Base-by-base conservation (phyloP, 768 basidiomycete genomes). In the Lyophyllum semitale region DNA sequence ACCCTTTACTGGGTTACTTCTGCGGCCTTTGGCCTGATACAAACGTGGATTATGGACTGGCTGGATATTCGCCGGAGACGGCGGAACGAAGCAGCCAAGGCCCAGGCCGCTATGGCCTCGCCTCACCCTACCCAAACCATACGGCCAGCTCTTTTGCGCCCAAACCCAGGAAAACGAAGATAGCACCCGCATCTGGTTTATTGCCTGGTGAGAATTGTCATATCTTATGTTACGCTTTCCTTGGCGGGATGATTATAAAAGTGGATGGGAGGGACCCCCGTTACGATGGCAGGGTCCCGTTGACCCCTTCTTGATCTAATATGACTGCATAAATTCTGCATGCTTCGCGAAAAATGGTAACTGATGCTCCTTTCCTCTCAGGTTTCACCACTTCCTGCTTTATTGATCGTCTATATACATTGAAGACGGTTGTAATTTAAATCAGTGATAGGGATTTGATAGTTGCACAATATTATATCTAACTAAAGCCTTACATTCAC, bases 261-360 rank as follows among this genome's bases (percentile, higher is more conserved):
- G 79, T 86, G 88, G 89, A 82, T 77, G 70, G 61, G 84, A 90
- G 84, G 84, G 82, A 86, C 76, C 88, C 85, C 72, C 66, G 61
- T 58, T 43, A 58, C 66, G 66, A 62, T 58, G 68, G 72, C 61
- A 69, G 87, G 79, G 68, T 71, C 76, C 79, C 85, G 13, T 37
- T 85, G 89, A 84, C 71, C 70, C 59, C 69, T 78, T 79, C 91
- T 93, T 93, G 91, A 93, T 93, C 91, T 93, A 93, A 93, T 92
- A 87, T 92, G 91, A 93, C 81, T 72, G 62, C 59, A 47, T 26
- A 4, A 35, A 37, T 15, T 32, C 22, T 4, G 38, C 23, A 20
- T 23, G 33, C 18, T 46, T 37, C 29, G 22, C 33, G 15, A 26
- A 8, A 44, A 17, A 17, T 29, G 17, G 23, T 8, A 33, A 46